Conservation (phyloP, 176 grass and related monocot species). For the Luzula sylvatica region DNA sequence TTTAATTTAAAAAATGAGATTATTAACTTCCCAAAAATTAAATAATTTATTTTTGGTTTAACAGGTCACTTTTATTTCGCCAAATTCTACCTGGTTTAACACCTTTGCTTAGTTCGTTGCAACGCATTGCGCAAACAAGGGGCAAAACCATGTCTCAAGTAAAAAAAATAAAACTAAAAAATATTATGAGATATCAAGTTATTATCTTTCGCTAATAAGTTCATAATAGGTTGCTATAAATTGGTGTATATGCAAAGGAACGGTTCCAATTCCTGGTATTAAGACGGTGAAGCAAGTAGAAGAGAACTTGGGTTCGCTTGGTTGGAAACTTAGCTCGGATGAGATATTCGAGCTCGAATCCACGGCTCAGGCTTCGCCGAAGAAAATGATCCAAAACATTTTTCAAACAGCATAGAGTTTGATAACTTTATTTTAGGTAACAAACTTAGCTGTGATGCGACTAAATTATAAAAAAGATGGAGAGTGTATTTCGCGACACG, state of each 20-base stretch:
- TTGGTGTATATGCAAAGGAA: slow-evolving; percentile 90
- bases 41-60: not conserved
- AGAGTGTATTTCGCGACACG: too few species aligned
- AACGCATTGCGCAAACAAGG: slow-evolving; percentile 46
- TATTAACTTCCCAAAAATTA: not conserved
- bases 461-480: too few species aligned
- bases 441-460: too few species aligned
- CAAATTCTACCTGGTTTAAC: slow-evolving; percentile 84
- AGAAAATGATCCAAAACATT: slow-evolving; percentile 87
- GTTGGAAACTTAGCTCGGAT: slow-evolving; percentile 47
- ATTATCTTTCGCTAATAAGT: not conserved
- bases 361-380: slow-evolving; percentile 46
- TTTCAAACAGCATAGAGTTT: slow-evolving; percentile 67
- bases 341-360: slow-evolving; percentile 72
- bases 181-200: not conserved
- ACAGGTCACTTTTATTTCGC: slow-evolving; percentile 69
- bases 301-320: slow-evolving; percentile 70
- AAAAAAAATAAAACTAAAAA: not conserved
- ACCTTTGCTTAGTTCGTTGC: slow-evolving; percentile 50
- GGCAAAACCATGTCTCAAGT: slow-evolving; percentile 90
- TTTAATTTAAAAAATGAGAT: not conserved
- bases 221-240: slow-evolving; percentile 87
- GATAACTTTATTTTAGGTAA: not conserved
- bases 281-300: slow-evolving; percentile 58
- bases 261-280: slow-evolving; percentile 72